Conservation (phyloP, 495 filamentous ascomycete genomes). For the Aspergillus bertholletiae region DNA sequence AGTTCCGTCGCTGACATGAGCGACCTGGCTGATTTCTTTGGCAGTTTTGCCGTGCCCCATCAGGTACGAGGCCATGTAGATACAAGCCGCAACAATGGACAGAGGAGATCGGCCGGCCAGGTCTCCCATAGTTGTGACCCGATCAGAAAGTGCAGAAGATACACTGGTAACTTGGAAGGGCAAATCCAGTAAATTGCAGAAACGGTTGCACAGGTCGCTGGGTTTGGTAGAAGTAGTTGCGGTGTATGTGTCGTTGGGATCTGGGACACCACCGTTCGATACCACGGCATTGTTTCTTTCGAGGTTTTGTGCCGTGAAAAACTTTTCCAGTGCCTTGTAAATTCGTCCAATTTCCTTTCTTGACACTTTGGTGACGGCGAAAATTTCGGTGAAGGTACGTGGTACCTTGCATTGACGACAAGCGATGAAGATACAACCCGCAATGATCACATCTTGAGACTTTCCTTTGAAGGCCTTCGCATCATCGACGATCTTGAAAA, state of each 20-base stretch:
- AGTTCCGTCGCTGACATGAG: conserved; percentile 90
- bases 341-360: conserved; percentile 97
- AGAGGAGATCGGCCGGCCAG: conserved; percentile 92
- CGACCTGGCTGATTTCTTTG: conserved; percentile 77
- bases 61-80: conserved; percentile 88
- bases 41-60: conserved; percentile 73
- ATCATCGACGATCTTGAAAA: conserved; percentile 91
- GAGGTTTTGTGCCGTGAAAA: conserved; percentile 61
- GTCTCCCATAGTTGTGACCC: conserved; percentile 66
- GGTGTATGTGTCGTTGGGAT: conserved; percentile 58
- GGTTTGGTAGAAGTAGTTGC: conserved; percentile 77
- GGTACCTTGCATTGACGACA: conserved; percentile 84
- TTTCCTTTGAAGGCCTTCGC: conserved; percentile 93
- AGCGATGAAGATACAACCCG: conserved; percentile 95
- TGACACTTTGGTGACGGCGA: conserved; percentile 83
- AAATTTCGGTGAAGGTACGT: conserved; percentile 91
- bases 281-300: conserved; percentile 49
- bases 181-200: conserved; percentile 76
- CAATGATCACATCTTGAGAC: conserved; percentile 87
- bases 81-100: conserved; percentile 90
- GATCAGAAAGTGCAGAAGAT: conserved; percentile 68
- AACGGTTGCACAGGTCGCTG: conserved; percentile 81
- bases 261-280: conserved; percentile 42
- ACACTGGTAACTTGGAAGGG: conserved; percentile 64
- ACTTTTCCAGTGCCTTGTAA: conserved; percentile 89